phyloP scores from a whole-genome alignment of 495 filamentous ascomycete genomes.

The Talaromyces adpressus region DNA sequence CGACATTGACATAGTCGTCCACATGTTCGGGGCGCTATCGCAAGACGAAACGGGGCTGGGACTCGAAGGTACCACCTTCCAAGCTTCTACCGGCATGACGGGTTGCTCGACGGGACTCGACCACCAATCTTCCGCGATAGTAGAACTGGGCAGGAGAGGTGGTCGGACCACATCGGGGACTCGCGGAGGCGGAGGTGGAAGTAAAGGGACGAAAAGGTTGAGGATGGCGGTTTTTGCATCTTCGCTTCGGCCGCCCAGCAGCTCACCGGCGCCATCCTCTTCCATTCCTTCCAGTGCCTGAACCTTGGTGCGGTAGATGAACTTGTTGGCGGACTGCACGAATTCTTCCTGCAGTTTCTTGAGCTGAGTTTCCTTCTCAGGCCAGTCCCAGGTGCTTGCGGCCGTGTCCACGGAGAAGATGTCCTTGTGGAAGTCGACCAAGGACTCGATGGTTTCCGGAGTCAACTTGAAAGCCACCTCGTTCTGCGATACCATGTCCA shows the following conservation, averaged over 20 bases:
- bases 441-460: constrained; percentile 88
- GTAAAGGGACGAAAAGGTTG: constrained; percentile 77
- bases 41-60: constrained; percentile 62
- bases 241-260: constrained; percentile 85
- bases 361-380: constrained; percentile 90
- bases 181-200: constrained; percentile 89
- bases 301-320: constrained; percentile 86
- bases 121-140: constrained; percentile 76
- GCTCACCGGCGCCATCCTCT: constrained; percentile 92
- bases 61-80: constrained; percentile 90
- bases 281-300: constrained; percentile 91
- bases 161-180: constrained; percentile 86
- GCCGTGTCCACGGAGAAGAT: constrained; percentile 88
- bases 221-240: constrained; percentile 87
- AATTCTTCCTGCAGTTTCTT: constrained; percentile 99
- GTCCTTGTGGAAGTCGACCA: constrained; percentile 97
- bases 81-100: constrained; percentile 74
- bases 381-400: constrained; percentile 89
- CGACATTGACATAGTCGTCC: constrained; percentile 60
- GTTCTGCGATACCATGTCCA: constrained; percentile 97
- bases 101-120: constrained; percentile 39
- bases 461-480: constrained; percentile 99
- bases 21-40: constrained; percentile 67
- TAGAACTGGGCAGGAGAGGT: constrained; percentile 82
- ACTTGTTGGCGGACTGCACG: constrained; percentile 94